A percentile compares a stretch with the other conserved stretches of the same genome.
Evolutionary conservation across 345 rosid species (phyloP).

Genomic region (Toxicodendron radicans): DNA sequence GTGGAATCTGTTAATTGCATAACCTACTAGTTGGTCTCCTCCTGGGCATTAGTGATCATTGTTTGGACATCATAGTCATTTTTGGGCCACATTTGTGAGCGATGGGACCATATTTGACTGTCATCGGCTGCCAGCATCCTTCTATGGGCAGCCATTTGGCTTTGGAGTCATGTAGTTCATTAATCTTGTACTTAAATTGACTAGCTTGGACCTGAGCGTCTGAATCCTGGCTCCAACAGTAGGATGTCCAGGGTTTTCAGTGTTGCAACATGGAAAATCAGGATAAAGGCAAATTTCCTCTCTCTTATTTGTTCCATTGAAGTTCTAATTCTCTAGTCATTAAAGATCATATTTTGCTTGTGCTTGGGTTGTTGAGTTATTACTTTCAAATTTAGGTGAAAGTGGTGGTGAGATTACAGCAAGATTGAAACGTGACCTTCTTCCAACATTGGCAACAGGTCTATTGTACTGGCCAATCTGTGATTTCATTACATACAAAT

Average conservation of each 20-base stretch:
- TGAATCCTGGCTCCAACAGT: neutral
- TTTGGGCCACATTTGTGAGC: neutral
- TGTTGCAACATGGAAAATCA: neutral
- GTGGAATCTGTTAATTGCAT: neutral
- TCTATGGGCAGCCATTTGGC: neutral
- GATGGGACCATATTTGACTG: neutral
- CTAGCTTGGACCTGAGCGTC: neutral
- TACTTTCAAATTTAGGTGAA: conserved; percentile 44
- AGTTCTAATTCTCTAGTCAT: conserved; percentile 3
- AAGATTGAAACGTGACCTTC: conserved; percentile 65
- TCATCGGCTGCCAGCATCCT: neutral
- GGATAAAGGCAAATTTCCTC: neutral
- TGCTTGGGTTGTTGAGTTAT: neutral
- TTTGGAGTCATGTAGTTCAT: neutral
- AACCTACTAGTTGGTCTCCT: neutral
- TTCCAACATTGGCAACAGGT: conserved; percentile 59
- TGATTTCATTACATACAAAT: conserved; percentile 54
- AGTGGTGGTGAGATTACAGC: conserved; percentile 47
- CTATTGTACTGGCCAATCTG: conserved; percentile 62
- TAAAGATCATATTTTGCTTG: neutral
- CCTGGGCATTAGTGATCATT: neutral
- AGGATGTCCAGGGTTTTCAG: neutral
- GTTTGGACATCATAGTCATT: neutral
- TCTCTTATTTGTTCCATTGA: neutral
- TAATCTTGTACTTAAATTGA: neutral